Evolutionary conservation across 805 yeast genomes (phyloP).

Genomic region (Yueomyces sp.): DNA sequence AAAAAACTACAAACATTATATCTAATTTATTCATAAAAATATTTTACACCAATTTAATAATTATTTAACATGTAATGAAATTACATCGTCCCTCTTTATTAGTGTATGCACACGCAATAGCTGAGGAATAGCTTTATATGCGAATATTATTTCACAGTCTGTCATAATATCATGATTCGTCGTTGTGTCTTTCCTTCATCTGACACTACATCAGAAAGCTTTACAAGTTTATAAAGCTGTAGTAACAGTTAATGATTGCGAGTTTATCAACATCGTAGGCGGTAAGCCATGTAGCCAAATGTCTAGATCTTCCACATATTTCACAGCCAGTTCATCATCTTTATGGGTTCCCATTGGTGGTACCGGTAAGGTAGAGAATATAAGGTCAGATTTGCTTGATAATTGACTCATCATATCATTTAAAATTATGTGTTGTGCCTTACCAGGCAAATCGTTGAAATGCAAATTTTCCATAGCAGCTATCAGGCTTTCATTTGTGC

Average conservation of each 20-base stretch:
- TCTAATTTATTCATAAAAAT: too few relatives aligned
- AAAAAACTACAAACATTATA: too few relatives aligned
- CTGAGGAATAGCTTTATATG: too few relatives aligned
- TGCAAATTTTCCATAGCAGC: slow-evolving; percentile 30
- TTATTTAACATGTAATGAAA: too few relatives aligned
- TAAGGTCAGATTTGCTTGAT: slow-evolving; percentile 52
- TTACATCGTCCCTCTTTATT: too few relatives aligned
- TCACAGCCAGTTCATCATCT: slow-evolving; percentile 52
- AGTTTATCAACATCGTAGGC: slow-evolving; percentile 69
- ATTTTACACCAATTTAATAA: too few relatives aligned
- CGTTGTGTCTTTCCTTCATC: too few relatives aligned
- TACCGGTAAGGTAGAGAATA: slow-evolving; percentile 83
- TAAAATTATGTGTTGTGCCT: slow-evolving; percentile 77
- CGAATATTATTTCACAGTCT: too few relatives aligned
- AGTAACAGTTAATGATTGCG: slow-evolving; percentile 92
- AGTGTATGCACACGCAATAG: too few relatives aligned
- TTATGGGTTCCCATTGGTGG: slow-evolving; percentile 76
- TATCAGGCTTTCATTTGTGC: slow-evolving; percentile 22
- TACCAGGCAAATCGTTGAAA: slow-evolving; percentile 82
- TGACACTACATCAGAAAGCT: too few relatives aligned
- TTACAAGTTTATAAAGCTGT: slow-evolving; percentile 49
- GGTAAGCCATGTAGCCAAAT: slow-evolving; percentile 76
- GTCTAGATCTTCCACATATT: slow-evolving; percentile 63
- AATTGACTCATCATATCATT: slow-evolving; percentile 68
- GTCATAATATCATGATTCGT: too few relatives aligned